Evolutionary conservation across 1,284 basidiomycete species (phyloP).

Genomic region (Coniferiporia weirii): DNA sequence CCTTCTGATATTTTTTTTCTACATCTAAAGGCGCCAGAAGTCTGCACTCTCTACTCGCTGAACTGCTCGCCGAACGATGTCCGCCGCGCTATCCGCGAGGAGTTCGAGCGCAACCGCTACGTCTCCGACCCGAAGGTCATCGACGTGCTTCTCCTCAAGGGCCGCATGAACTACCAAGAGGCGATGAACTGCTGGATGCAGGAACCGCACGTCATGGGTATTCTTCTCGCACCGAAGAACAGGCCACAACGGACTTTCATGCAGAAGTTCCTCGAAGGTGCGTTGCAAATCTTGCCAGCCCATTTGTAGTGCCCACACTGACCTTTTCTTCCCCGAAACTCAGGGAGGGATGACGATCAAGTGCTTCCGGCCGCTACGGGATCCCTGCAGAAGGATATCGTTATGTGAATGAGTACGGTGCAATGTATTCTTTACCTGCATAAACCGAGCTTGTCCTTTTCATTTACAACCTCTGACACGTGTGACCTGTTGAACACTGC

Average conservation of each 20-base stretch:
- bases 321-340: neutral
- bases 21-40: conserved; percentile 74
- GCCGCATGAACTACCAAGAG: conserved; percentile 89
- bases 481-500: too few species aligned
- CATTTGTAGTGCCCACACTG: neutral
- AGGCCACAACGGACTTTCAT: conserved; percentile 65
- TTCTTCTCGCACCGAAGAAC: conserved; percentile 47
- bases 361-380: conserved; percentile 18
- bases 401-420: neutral
- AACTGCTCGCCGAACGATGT: conserved; percentile 79
- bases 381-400: conserved; percentile 6
- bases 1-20: neutral
- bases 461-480: too few species aligned
- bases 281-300: conserved; percentile 24
- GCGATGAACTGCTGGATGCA: conserved; percentile 94
- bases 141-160: conserved; percentile 87
- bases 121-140: conserved; percentile 82
- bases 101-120: conserved; percentile 84
- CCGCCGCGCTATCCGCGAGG: conserved; percentile 79
- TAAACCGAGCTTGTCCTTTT: neutral
- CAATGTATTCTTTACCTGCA: neutral
- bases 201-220: conserved; percentile 67
- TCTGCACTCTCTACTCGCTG: conserved; percentile 81
- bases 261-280: conserved; percentile 83
- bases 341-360: conserved; percentile 22